Evolutionary conservation across 352 stramenopile genomes (phyloP).

Genomic region (Pythium myriotylum): DNA sequence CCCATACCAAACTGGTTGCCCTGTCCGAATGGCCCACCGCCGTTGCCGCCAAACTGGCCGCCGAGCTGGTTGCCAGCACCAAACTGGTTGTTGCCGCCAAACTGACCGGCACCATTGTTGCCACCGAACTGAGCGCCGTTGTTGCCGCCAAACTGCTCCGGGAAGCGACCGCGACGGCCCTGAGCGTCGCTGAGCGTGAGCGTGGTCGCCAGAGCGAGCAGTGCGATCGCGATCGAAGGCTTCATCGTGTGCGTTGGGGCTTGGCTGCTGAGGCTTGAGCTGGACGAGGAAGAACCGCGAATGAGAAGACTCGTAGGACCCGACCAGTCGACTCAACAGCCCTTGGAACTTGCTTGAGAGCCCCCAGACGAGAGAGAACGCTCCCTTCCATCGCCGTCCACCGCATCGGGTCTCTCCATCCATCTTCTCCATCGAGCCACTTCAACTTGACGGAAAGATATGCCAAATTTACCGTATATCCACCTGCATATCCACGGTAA

Average conservation of each 20-base stretch:
- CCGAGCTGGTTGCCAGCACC: background rate
- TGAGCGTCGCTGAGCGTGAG: constrained; percentile 3
- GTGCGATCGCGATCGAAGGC: background rate
- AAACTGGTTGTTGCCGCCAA: constrained; percentile 5
- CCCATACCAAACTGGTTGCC: background rate
- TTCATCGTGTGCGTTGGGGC: constrained; percentile 3
- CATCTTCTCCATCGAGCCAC: background rate
- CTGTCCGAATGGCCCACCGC: background rate
- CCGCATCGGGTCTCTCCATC: background rate
- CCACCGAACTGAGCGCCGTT: background rate
- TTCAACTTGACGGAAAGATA: constrained; percentile 5
- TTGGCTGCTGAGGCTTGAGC: constrained; percentile 9
- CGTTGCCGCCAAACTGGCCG: background rate
- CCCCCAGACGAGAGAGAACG: background rate
- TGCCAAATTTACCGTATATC: constrained; percentile 14
- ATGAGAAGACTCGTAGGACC: constrained; percentile 4
- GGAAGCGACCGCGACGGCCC: background rate
- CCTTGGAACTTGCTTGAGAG: background rate
- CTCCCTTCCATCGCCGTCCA: too few relatives aligned
- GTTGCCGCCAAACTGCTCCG: constrained; percentile 16
- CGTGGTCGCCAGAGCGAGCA: background rate
- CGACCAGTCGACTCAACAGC: too few relatives aligned
- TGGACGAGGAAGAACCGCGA: constrained; percentile 14
- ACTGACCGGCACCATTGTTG: constrained; percentile 7
- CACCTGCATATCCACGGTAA: too few relatives aligned